Evolutionary conservation across 352 stramenopile genomes (phyloP).

Genomic region (Phytophthora tubulina): DNA sequence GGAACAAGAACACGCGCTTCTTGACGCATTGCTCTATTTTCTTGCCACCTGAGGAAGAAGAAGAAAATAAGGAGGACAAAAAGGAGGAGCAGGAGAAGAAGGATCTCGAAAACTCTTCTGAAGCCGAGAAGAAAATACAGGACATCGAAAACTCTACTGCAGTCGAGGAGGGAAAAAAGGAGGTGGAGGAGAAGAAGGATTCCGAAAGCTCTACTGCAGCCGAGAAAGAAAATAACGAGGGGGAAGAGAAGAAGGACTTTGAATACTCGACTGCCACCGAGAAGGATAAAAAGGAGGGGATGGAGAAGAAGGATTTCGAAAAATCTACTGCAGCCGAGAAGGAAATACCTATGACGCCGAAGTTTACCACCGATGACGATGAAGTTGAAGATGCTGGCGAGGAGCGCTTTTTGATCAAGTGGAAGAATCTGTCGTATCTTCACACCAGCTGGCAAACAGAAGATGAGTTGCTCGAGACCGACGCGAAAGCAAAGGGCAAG

Average conservation of each 20-base stretch:
- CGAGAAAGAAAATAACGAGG: background rate
- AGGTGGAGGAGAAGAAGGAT: constrained; percentile 11
- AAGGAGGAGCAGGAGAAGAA: constrained; percentile 10
- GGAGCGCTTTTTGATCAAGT: constrained; percentile 92
- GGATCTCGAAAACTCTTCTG: constrained; percentile 6
- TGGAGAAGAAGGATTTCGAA: constrained; percentile 14
- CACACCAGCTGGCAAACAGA: constrained; percentile 93
- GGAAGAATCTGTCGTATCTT: constrained; percentile 90
- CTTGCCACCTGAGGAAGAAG: constrained; percentile 61
- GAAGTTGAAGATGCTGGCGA: constrained; percentile 58
- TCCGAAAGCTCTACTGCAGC: background rate
- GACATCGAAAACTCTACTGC: constrained; percentile 7
- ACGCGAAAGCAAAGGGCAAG: constrained; percentile 89
- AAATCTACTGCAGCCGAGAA: background rate
- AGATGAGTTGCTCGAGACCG: constrained; percentile 79
- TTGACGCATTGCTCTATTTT: constrained; percentile 88
- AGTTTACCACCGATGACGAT: constrained; percentile 28
- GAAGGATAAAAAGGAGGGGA: constrained; percentile 4
- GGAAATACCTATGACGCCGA: constrained; percentile 4
- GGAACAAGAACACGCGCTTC: constrained; percentile 80
- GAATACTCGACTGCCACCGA: too few relatives aligned
- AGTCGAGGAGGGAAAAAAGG: constrained; percentile 4
- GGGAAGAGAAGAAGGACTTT: constrained; percentile 19
- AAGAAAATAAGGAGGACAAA: constrained; percentile 15
- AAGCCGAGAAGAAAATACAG: background rate